Evolutionary conservation across 495 filamentous ascomycete genomes (phyloP), one percentile per base, ranked within the genome.

Genomic region (Penicillium goetzii): DNA sequence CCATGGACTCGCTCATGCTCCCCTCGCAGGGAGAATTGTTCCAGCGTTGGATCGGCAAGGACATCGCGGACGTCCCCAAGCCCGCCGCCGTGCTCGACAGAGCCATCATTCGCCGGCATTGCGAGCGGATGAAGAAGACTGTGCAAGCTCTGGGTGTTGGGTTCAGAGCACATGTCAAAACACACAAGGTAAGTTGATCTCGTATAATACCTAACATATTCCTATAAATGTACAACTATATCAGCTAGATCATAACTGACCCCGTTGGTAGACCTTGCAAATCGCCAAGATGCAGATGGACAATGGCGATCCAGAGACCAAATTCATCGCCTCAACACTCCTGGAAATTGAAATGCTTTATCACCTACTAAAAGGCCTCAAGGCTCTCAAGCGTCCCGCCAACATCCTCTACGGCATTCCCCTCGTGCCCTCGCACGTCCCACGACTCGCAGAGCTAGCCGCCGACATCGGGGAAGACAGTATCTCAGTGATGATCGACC

Each of bases 111-210:
- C 77, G 82, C 33, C 77, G 79, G 17, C 93, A 96, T 69, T 96
- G 92, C 73, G 73, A 80, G 59, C 78, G 85, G 54, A 94, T 97
- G 89, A 84, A 92, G 15, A 76, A 87, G 54, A 85, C 89, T 0
- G 81, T 84, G 5, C 68, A 81, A 49, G 64, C 71, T 36, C 79
- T 94, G 5, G 81, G 80, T 1, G 78, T 94, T 25, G 84, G 82
- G 26, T 96, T 93, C 78, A 78, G 92, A 58, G 87, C 90, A 7
- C 92, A 97, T 74, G 86, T 95, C 58, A 96, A 96, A 68, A 91
- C 91, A 25, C 92, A 96, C 71, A 97, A 96, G 77, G 91, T 89
- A 71, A 52, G 69, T 26, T 17, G 19, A 10, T 32, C 26, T 12
- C 1, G 0, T 36, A 14, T 25, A 25, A n/a, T n/a, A n/a, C n/a